Percentiles rank a stretch among this genome's conserved stretches.
Evolutionary conservation across 2,329 filamentous ascomycete species (phyloP).

Genomic region (Dactylellina haptotyla): DNA sequence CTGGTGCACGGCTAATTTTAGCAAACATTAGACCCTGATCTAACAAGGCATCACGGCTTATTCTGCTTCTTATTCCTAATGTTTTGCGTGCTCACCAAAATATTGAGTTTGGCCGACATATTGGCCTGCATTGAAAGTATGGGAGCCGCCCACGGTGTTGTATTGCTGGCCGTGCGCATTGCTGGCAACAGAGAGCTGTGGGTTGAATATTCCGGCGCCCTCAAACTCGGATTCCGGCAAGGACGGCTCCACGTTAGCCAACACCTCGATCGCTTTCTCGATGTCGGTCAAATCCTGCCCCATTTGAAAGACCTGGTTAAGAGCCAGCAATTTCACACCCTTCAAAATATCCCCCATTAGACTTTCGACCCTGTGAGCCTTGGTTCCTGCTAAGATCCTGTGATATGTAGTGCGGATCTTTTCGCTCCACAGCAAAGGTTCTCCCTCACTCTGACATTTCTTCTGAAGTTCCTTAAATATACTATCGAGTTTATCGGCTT

Average conservation of each 20-base stretch:
- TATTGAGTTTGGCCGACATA: not conserved
- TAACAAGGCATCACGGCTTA: too few relatives aligned
- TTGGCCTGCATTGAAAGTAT: slow-evolving; percentile 5
- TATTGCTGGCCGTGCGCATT: not conserved
- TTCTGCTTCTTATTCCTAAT: too few relatives aligned
- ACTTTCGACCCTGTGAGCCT: not conserved
- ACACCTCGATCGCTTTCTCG: not conserved
- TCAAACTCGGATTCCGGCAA: not conserved
- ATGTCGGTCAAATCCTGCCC: not conserved
- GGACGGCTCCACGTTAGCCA: not conserved
- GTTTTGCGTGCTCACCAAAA: not conserved
- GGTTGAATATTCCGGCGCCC: not conserved
- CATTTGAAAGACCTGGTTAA: not conserved
- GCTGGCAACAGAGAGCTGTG: not conserved
- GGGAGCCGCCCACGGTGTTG: not conserved
- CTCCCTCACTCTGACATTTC: not conserved
- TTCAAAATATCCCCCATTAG: slow-evolving; percentile 5
- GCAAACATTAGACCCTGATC: too few relatives aligned
- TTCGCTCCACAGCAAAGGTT: not conserved
- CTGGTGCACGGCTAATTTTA: too few relatives aligned
- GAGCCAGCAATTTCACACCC: not conserved
- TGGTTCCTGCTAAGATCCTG: not conserved
- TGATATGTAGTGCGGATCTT: not conserved
- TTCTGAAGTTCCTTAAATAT: too few relatives aligned
- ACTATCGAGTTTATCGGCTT: too few relatives aligned